phyloP scores from a whole-genome alignment of 306 rosid species.

The Pterocarpus macrocarpus region DNA sequence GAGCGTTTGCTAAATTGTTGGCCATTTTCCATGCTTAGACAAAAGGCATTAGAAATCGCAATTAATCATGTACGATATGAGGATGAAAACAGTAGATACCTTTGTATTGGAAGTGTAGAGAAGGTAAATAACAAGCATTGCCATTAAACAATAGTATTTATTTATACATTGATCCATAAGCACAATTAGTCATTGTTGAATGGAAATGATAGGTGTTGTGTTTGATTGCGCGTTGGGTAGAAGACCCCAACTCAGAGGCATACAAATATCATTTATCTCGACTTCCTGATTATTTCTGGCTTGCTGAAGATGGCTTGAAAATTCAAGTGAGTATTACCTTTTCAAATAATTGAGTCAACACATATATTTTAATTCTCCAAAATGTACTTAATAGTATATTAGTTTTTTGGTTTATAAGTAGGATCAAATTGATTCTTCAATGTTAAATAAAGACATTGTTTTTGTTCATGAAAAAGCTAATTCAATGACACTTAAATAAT shows the following conservation, averaged over 20 bases:
- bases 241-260: constrained; percentile 76
- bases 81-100: constrained; percentile 70
- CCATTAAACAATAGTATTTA: neutral
- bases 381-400: no score
- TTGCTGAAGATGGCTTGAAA: constrained; percentile 88
- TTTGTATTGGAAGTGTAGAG: constrained; percentile 77
- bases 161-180: neutral
- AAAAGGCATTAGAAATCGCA: constrained; percentile 62
- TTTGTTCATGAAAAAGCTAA: no score
- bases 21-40: constrained; percentile 67
- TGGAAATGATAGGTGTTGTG: constrained; percentile 56
- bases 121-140: constrained; percentile 49
- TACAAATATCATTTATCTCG: constrained; percentile 75
- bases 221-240: constrained; percentile 77
- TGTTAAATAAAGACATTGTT: no score
- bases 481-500: no score
- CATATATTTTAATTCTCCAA: no score
- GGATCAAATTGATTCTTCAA: no score
- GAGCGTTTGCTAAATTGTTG: constrained; percentile 64
- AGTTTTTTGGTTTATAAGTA: no score
- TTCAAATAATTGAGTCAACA: neutral
- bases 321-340: constrained; percentile 54
- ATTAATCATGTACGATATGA: constrained; percentile 70
- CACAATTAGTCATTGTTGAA: neutral
- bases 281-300: constrained; percentile 78